Evolutionary conservation across 2,329 filamentous ascomycete genomes (phyloP).

Genomic region (Parastagonospora nodorum): DNA sequence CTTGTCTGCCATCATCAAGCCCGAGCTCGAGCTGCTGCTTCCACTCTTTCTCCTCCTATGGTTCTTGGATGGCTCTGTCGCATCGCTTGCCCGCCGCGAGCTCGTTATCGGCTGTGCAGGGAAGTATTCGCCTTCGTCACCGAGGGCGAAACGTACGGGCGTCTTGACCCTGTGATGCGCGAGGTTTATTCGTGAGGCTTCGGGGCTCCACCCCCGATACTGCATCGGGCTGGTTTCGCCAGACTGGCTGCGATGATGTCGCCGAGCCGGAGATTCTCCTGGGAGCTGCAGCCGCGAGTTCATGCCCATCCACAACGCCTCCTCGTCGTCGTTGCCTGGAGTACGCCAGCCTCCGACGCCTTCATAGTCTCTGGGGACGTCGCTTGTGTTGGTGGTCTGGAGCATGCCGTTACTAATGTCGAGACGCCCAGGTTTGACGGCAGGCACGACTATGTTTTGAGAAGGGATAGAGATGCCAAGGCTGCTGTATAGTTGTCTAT

Average conservation of each 20-base stretch:
- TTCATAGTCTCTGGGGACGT: conserved; percentile 48
- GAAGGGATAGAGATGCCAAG: conserved; percentile 27
- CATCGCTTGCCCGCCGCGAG: conserved; percentile 22
- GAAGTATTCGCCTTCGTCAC: conserved; percentile 34
- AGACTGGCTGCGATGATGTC: conserved; percentile 41
- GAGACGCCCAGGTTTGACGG: conserved; percentile 19
- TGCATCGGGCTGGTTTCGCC: conserved; percentile 35
- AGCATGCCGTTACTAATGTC: conserved; percentile 41
- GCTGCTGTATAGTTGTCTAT: conserved; percentile 31
- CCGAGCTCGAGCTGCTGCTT: conserved; percentile 16
- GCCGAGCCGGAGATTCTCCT: conserved; percentile 27
- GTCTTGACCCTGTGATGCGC: conserved; percentile 44
- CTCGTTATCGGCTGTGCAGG: conserved; percentile 20
- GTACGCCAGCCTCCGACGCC: conserved; percentile 51
- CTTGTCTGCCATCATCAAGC: background rate
- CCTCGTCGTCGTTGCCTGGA: conserved; percentile 46
- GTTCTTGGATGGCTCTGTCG: conserved; percentile 26
- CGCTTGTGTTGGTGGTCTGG: conserved; percentile 40
- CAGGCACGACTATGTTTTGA: conserved; percentile 21
- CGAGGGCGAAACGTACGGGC: conserved; percentile 25
- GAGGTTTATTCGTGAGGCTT: conserved; percentile 45
- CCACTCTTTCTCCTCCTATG: conserved; percentile 33
- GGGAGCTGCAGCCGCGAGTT: conserved; percentile 50
- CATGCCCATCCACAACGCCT: conserved; percentile 52
- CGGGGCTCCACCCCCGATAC: conserved; percentile 38